Evolutionary conservation across 2,329 filamentous ascomycete genomes (phyloP), one percentile per base, ranked within the genome.

Genomic region (Exophiala sp.): DNA sequence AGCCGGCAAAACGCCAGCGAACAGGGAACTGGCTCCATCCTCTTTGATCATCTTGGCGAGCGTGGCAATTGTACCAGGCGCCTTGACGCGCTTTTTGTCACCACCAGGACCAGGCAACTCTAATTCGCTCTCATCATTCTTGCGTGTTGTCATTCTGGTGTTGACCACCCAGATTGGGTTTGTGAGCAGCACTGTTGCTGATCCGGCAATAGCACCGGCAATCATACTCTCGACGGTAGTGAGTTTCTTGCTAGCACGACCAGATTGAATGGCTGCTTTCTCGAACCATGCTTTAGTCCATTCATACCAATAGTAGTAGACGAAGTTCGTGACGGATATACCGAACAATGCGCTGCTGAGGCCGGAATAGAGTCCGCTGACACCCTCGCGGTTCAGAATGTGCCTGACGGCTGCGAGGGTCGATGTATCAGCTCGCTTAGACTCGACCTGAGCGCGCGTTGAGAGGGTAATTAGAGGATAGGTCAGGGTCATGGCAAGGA

Each of bases 301-400:
- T 77, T 99, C 94, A 74, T 97, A 99, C 92, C 83, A 99, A 80
- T 97, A 99, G 77, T 99, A 99, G 80, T 99, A 99, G 44, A 99
- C 92, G 70, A 99, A 99, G 78, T 99, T 99, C 65, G 94, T 99
- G 64, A 99, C 86, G 72, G 88, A 94, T 77, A 99, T 97, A 71
- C 94, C 94, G 72, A 99, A 96, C 42, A 99, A 80, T 47, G 94
- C 94, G 59, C 89, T 95, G 72, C 95, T 90, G 55, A 99, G 83
- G 39, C 94, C 94, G 5, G 94, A 86, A 71, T 97, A 99, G 34
- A 99, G 84, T 32, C 94, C 94, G 2, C 83, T 77, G 52, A 96
- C 76, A 65, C 94, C 94, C 74, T 99, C 94, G 64, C 94, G 88
- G 64, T 91, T 87, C 60, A 99, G 81, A 69, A 99, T 97, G 65